phyloP scores from a whole-genome alignment of 2,329 filamentous ascomycete genomes.

The Nigrospora oryzae region DNA sequence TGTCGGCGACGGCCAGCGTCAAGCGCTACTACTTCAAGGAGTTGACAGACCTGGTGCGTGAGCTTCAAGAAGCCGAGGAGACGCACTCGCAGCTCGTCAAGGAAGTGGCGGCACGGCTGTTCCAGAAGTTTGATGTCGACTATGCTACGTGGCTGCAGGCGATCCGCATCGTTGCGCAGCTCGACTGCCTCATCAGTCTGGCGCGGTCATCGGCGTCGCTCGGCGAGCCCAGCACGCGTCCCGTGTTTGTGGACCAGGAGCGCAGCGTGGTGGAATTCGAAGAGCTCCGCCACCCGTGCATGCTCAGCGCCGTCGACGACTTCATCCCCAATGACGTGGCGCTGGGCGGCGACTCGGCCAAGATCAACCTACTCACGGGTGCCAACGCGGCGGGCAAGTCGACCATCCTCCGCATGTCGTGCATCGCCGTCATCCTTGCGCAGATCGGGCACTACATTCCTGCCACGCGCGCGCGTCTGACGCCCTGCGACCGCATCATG shows the following conservation, averaged over 20 bases:
- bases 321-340: constrained; percentile 95
- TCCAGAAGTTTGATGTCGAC: constrained; percentile 77
- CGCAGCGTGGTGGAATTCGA: constrained; percentile 85
- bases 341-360: constrained; percentile 71
- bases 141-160: constrained; percentile 81
- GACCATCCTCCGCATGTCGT: constrained; percentile 93
- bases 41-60: constrained; percentile 71
- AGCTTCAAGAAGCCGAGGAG: constrained; percentile 89
- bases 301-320: constrained; percentile 79
- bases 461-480: constrained; percentile 71
- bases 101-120: constrained; percentile 77
- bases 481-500: constrained; percentile 96
- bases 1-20: constrained; percentile 85
- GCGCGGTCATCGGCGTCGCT: constrained; percentile 80
- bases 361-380: constrained; percentile 86
- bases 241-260: constrained; percentile 76
- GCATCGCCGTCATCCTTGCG: constrained; percentile 92
- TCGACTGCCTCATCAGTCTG: constrained; percentile 90
- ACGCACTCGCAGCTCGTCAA: constrained; percentile 86
- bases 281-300: constrained; percentile 90
- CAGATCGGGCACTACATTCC: constrained; percentile 93
- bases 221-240: constrained; percentile 81
- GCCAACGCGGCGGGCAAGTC: constrained; percentile 98
- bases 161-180: constrained; percentile 82
- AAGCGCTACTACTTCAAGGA: constrained; percentile 93